Evolutionary conservation across 768 basidiomycete species (phyloP).

Genomic region (Termitomyces sp.): DNA sequence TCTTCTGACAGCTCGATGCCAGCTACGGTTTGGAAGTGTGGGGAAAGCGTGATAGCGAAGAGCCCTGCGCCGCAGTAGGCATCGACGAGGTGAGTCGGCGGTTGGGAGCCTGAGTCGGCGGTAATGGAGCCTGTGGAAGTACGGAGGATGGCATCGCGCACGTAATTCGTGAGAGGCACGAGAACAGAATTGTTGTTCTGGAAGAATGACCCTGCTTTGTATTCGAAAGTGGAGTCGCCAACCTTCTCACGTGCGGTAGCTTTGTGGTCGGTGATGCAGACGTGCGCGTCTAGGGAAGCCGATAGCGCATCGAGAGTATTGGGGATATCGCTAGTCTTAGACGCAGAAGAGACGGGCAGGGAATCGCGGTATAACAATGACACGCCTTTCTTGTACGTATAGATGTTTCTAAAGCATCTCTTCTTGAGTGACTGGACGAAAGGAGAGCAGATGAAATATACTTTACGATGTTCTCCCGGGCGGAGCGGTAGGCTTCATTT

Average conservation of each 20-base stretch:
- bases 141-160: slow-evolving; percentile 65
- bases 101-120: slow-evolving; percentile 8
- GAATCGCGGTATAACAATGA: slow-evolving; percentile 92
- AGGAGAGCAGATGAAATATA: slow-evolving; percentile 24
- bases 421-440: slow-evolving; percentile 9
- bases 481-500: slow-evolving; percentile 56
- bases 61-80: slow-evolving; percentile 90
- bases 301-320: slow-evolving; percentile 30
- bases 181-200: slow-evolving; percentile 97
- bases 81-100: slow-evolving; percentile 86
- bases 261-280: slow-evolving; percentile 84
- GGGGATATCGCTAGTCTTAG: slow-evolving; percentile 15
- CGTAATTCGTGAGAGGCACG: slow-evolving; percentile 77
- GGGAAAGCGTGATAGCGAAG: slow-evolving; percentile 80
- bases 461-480: slow-evolving; percentile 67
- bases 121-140: slow-evolving; percentile 9
- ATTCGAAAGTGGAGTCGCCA: slow-evolving; percentile 78
- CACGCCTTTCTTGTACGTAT: slow-evolving; percentile 79
- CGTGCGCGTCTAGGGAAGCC: slow-evolving; percentile 45
- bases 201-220: slow-evolving; percentile 88
- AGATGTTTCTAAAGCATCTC: slow-evolving; percentile 54
- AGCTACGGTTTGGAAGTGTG: slow-evolving; percentile 66
- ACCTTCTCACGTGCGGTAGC: slow-evolving; percentile 80
- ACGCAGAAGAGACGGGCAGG: slow-evolving; percentile 21
- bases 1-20: slow-evolving; percentile 84